Base-by-base conservation (phyloP, 768 basidiomycete genomes). In the Tephrocybe rancida region DNA sequence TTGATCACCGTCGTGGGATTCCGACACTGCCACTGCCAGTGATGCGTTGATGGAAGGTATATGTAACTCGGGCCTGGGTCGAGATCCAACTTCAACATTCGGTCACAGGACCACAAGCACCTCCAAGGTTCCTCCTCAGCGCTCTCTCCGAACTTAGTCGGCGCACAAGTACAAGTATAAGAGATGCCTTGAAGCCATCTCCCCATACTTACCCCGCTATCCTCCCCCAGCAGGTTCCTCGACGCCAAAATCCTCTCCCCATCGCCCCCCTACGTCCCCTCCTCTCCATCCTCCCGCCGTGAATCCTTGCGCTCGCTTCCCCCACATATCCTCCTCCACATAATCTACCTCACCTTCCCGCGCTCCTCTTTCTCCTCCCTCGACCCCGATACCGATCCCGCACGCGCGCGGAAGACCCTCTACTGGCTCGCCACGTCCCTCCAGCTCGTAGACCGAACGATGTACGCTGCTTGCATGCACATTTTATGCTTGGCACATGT, bases 381-480 rank as follows among this genome's bases (percentile, higher is more conserved):
- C n/a, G n/a, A n/a, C n/a, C 54, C 69, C n/a, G 72, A 77, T 59
- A 64, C 74, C 26, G 72, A 69, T 41, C 57, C 76, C 3, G 80
- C 83, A 61, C 72, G 75, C 16, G 86, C 87, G 65, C 74, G 89
- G 34, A 83, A 81, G 73, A 85, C 80, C 0, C 75, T 91, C 10
- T 84, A 87, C 48, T 93, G 91, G 91, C 67, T 93, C 7, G 74
- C 79, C 1, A 77, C 76, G 11, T 72, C 73, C 44, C 76, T 93
- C 35, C 74, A 92, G 30, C 74, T 86, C 30, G 88, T 90, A 37
- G 84, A 83, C 62, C 78, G 79, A 5, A 71, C 81, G 4, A 72
- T 91, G 50, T 92, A 90, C 67, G 77, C 86, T n/a, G 87, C 89
- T 11, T 89, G 81, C 69, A 92, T 91, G 90, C 85, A 92, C 60